Evolutionary conservation across 805 yeast species (phyloP), one percentile per base, ranked within the genome.

Genomic region (Saturnispora sanitii): DNA sequence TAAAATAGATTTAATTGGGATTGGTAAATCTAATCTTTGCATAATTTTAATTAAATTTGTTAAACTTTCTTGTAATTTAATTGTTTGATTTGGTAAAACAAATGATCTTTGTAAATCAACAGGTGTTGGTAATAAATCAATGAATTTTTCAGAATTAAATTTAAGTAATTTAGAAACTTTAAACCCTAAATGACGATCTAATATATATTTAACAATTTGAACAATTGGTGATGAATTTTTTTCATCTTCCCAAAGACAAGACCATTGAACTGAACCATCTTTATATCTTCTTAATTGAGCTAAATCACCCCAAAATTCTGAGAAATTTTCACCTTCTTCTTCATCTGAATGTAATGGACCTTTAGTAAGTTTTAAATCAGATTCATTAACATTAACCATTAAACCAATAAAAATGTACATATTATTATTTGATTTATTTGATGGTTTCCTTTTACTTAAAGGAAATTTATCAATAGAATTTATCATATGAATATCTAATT

Each of bases 221-320:
- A 76, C 58, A 12, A 79, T 75, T 5, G 86, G 69, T 1, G 92
- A 81, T 42, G 75, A 79, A 18, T 67, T 63, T 17, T 73, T 60
- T 15, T 35, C 39, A 12, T 29, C 40, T 4, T 66, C 61, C 97
- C 97, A 92, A 23, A 87, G 81, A 42, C 92, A 94, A 57, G 95
- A 83, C 61, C 92, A 94, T 46, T 77, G 79, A 45, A 92, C 87
- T 4, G 81, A 68, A 29, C 96, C 96, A 61, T 92, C 95, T 55
- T 84, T 87, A 65, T 90, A 92, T 57, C 92, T 76, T 66, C 99
- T 77, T 42, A 92, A 67, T 12, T 92, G 84, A 0, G 94, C 77
- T 49, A 75, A 80, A 8, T 72, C 55, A 9, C 96, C 96, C 99
- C 99, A 92, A 55, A 92, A 88, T 5, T 74, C 64, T 49, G 82